Base-by-base conservation (phyloP, 202 grass and related monocot species). In the Musa balbisiana region DNA sequence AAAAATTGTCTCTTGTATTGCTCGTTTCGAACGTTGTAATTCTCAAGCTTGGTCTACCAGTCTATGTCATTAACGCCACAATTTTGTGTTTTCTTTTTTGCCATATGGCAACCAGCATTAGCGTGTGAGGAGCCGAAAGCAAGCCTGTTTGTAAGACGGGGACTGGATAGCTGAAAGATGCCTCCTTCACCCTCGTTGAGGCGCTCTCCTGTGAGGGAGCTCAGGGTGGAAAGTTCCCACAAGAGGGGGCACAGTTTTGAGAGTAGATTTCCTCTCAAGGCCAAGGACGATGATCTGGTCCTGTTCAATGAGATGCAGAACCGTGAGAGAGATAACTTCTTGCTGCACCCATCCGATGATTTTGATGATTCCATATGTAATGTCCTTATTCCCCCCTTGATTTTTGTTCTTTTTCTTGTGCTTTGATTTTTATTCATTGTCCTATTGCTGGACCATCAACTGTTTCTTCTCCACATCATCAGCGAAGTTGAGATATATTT, bases 361-460 rank as follows among this genome's bases (percentile, higher is more conserved):
- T 89, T 97, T 69, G 84, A 93, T 60, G 88, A 89, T 23, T 97
- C 86, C 49, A 84, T 91, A 9, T 86, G 93, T 97, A 97, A 85
- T 74, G 62, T 69, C 73, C 43, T 54, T 8, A 58, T 23, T 55
- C 33, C 51, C 15, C 71, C 71, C 52, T 55, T 73, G 52, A 49
- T 66, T n/a, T 66, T 12, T 17, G 12, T 23, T 51, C 22, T 19
- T 11, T 43, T 43, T 43, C 33, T 43, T 43, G 33, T 43, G 33
- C 33, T 43, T 43, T 4, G 33, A 43, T 6, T 43, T 43, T 43
- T 43, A 43, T 43, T 43, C 4, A 43, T 43, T 43, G 0, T 43
- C 33, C 33, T 43, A 43, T 6, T 33, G 29, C 29, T 33, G 29
- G 29, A 33, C 29, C 29, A 33, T 52, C 13, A 49, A 67, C 76